Base-by-base conservation (phyloP, 805 yeast species). In the Teunomyces kruisii region DNA sequence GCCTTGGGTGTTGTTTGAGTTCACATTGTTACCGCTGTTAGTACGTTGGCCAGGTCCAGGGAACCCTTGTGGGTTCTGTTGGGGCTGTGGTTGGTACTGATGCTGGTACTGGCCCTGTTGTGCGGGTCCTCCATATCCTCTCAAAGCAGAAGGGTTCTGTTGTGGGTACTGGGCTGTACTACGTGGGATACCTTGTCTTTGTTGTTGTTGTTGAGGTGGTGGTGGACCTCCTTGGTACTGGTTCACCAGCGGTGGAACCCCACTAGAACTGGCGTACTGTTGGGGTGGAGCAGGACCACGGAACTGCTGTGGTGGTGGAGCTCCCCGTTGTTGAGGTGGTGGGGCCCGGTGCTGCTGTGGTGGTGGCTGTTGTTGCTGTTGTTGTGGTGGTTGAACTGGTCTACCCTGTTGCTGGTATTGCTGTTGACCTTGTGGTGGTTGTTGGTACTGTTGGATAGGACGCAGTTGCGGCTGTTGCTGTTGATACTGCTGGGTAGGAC, bases 391-490 rank as follows among this genome's bases (percentile, higher is more conserved):
- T 12, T 39, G 28, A 10, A 26, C 28, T 26, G 28, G 50, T 9
- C 47, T 58, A 13, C 53, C 52, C n/a, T 47, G 52, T 27, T 45
- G 47, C 8, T 26, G 42, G 17, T 32, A 44, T n/a, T 45, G 44
- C 17, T 47, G 31, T 14, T 32, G 52, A 47, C 46, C 29, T 33
- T 51, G 42, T 31, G 39, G 50, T 9, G 32, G 45, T 22, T 42
- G 47, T 37, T 39, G 48, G 13, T 46, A 38, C 10, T 27, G 40
- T n/a, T 48, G 53, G 38, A 52, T 53, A 31, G 42, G 43, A 10
- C 46, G 46, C 28, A 44, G 46, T 28, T 46, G 55, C 43, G 39
- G 53, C 10, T 46, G 55, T 35, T 28, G 55, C 52, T 10, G 58
- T 54, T 26, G 55, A 13, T 40, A 47, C 26, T 28, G 32, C 40